These are phyloP conservation scores for Puccinia hordei DNA, from an alignment of 1,284 basidiomycete species.

Conservation along the genomic window DNA sequence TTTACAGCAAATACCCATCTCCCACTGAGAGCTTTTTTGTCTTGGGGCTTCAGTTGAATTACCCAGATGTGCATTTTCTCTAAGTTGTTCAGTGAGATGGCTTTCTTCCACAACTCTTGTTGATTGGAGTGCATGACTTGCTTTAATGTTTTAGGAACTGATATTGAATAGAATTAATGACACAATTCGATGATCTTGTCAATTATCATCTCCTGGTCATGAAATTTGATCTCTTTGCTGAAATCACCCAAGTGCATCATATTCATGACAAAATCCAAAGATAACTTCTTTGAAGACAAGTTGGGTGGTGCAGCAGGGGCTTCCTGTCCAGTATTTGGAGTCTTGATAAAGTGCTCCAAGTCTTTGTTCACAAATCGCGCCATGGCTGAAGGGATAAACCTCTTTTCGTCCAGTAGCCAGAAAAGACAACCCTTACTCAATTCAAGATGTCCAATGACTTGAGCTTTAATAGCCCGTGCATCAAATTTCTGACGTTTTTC, in stretches of 20 bases:
- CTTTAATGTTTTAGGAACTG: too few relatives aligned
- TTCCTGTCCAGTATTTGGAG: too few relatives aligned
- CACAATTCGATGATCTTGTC: too few relatives aligned
- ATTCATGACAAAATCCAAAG: neutral
- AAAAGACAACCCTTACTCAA: too few relatives aligned
- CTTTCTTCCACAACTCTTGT: neutral
- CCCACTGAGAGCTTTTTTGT: too few relatives aligned
- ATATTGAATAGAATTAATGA: too few relatives aligned
- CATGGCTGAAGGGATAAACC: neutral
- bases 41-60: neutral
- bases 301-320: neutral
- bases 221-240: neutral
- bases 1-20: too few relatives aligned
- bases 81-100: neutral
- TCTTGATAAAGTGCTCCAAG: too few relatives aligned
- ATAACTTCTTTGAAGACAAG: neutral
- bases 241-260: neutral
- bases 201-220: neutral
- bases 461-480: neutral
- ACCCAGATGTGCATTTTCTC: neutral
- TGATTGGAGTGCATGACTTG: too few relatives aligned
- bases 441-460: neutral
- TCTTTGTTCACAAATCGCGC: neutral
- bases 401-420: neutral
- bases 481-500: constrained; percentile 2